Evolutionary conservation across 441 rosid genomes (phyloP).

Genomic region (Mallotus japonicus): DNA sequence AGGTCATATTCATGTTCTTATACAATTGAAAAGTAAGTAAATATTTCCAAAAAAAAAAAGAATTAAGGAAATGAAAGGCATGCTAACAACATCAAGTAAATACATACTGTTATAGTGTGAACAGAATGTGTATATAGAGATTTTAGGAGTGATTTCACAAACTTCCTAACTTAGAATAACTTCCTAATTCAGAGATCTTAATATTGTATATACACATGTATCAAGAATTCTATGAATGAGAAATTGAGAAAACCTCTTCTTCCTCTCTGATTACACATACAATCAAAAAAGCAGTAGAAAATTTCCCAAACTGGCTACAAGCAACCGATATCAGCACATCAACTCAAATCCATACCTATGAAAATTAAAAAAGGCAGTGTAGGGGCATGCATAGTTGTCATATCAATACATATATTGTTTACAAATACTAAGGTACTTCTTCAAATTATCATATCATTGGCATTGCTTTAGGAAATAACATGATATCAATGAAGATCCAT

Average conservation of each 20-base stretch:
- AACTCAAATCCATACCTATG: not conserved
- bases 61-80: not conserved
- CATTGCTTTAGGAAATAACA: not conserved
- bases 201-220: too few relatives aligned
- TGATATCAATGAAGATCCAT: not conserved
- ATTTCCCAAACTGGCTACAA: not conserved
- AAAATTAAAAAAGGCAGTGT: not conserved
- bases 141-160: too few relatives aligned
- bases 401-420: not conserved
- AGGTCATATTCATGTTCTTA: constrained; percentile 1
- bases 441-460: not conserved
- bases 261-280: too few relatives aligned
- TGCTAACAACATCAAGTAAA: not conserved
- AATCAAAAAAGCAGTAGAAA: not conserved
- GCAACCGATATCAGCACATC: not conserved
- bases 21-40: not conserved
- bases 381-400: too few relatives aligned
- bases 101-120: too few relatives aligned
- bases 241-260: too few relatives aligned
- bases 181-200: too few relatives aligned
- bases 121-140: too few relatives aligned
- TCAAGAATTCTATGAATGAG: too few relatives aligned
- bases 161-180: too few relatives aligned
- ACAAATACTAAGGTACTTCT: not conserved
- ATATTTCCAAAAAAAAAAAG: not conserved